Evolutionary conservation across 2,329 filamentous ascomycete genomes (phyloP), one percentile per base, ranked within the genome.

Genomic region (Xenosphaeropsis pyriputrescens): DNA sequence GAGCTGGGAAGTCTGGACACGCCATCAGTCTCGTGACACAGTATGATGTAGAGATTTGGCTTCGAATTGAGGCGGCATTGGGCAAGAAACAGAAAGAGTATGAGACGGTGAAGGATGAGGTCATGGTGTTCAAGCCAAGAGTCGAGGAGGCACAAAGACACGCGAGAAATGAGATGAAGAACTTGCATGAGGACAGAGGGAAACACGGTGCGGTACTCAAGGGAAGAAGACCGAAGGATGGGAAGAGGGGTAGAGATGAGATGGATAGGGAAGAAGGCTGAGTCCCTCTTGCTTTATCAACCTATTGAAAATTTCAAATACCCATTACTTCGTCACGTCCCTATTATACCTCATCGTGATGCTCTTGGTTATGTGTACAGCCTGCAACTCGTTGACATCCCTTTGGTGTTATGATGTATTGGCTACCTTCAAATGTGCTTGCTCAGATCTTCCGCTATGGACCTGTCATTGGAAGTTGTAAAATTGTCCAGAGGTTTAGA

Each of bases 61-160:
- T 79, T 50, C 67, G 85, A 15, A 93, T 93, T 36, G 88, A 95
- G 58, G 74, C 75, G 5, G 84, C 85, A 0, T 63, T 95, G 11
- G 83, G 82, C 11, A 82, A 81, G 62, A 77, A 88, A 59, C 63
- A 93, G 39, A 58, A 67, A 0, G 77, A 83, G 53, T 82, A 82
- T 50, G 63, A 72, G 6, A 67, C 74, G 0, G 72, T 78, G 35
- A 85, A 85, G 61, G 85, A 91, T 14, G 85, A 93, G 54, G 84
- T 88, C 1, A 82, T 93, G 74, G 69, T 88, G 1, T 79, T 93
- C 57, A 76, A 77, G 47, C 65, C 74, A 39, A 68, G 84, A 2
- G 83, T 93, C 0, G 77, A 83, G 40, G 85, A 93, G 57, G 88
- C 88, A 0, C 85, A 94, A 56, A 68, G 85, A 34, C 68, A 83